Evolutionary conservation across 129 eudicot species (phyloP), one percentile per base, ranked within the genome.

Genomic region (Chrysanthemum makinoi): DNA sequence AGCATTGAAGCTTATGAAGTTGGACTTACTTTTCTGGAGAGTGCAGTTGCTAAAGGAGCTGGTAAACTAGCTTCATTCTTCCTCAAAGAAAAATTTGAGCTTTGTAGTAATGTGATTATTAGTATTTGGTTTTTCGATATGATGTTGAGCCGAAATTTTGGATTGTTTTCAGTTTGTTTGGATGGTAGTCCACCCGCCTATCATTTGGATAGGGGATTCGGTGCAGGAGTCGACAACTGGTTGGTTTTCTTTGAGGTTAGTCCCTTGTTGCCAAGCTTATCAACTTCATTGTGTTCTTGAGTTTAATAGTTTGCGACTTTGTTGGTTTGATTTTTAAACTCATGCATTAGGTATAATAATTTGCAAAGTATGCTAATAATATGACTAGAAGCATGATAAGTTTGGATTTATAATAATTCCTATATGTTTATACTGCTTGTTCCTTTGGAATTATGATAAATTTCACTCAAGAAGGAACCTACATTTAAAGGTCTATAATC

Each of bases 161-260:
- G 17, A 15, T 71, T 10, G 43, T 66, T 61, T 30, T 74, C 89
- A 94, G 98, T 94, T 44, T 94, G 98, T 76, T 75, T 94, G 85
- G 98, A 94, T 79, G 98, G 98, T 67, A 94, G 95, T 68, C 88
- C 98, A 19, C 98, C 98, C 19, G 98, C 96, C 13, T 94, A 94
- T 80, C 98, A 94, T 80, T n/a, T 85, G 39, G 93, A 87, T 50
- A 78, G 66, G 69, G 98, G 98, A 72, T 89, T 78, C 81, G 98
- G 95, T 39, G 80, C 87, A 49, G 98, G 98, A 76, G 67, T 83
- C 73, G 86, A 94, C 84, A 94, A 77, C 48, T 94, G 98, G 98
- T 75, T 89, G 77, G 83, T 94, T 63, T 96, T 87, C 65, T 67
- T 94, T 16, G 98, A 94, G 96, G 98, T 94, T 81, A 15, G 88